A percentile compares a stretch with the other conserved stretches of the same genome.
Conservation (phyloP, 345 rosid genomes). For the Eucalyptus microcorys region DNA sequence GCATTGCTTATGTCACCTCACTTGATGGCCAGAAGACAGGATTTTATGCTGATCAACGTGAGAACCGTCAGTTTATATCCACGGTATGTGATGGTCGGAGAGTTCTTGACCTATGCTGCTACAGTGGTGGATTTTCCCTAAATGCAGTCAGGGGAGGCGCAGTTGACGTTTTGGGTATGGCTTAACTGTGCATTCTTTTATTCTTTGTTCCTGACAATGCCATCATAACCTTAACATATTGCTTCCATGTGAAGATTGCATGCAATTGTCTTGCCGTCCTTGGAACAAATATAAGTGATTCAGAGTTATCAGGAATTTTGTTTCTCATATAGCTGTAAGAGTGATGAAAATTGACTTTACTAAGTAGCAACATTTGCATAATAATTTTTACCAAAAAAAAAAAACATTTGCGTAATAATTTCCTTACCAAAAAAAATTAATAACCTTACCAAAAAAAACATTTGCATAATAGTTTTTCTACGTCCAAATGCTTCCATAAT, state of each 20-base stretch:
- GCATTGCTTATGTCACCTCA: slow-evolving; percentile 57
- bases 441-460: not conserved
- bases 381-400: no score
- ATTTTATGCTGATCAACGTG: slow-evolving; percentile 88
- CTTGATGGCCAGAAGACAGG: slow-evolving; percentile 82
- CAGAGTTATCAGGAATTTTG: not conserved
- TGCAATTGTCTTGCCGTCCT: not conserved
- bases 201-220: not conserved
- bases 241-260: not conserved
- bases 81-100: slow-evolving; percentile 50
- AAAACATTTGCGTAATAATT: not conserved
- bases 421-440: not conserved
- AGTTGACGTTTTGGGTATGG: slow-evolving; percentile 35
- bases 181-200: not conserved
- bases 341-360: not conserved
- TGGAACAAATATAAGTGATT: not conserved
- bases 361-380: not conserved
- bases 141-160: slow-evolving; percentile 77
- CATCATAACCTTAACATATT: not conserved
- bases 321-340: not conserved
- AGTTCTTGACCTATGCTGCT: slow-evolving; percentile 88
- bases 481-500: not conserved
- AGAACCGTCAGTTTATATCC: slow-evolving; percentile 59
- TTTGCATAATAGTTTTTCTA: not conserved
- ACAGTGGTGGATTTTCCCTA: slow-evolving; percentile 83